Percentiles rank a stretch among this genome's conserved stretches.
These are phyloP conservation scores for Plasmodium inui DNA, from an alignment of 169 alveolate genomes.

Conservation along the genomic window DNA sequence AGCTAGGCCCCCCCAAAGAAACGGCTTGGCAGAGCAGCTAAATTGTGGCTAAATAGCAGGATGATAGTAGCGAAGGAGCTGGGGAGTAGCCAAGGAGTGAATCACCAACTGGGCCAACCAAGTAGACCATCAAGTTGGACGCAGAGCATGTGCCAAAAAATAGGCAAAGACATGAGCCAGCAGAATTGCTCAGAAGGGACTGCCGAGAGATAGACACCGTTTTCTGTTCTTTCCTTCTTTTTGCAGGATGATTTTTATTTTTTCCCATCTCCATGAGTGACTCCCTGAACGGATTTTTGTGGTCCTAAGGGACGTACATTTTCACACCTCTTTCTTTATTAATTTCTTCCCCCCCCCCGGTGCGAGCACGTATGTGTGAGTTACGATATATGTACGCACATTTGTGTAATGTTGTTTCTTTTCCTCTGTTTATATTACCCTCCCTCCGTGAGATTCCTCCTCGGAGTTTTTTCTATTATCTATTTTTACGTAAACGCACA, in stretches of 20 bases:
- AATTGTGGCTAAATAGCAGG: not conserved
- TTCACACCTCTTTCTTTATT: constrained; percentile 14
- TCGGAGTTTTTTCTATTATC: not conserved
- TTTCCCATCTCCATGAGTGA: not conserved
- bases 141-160: not conserved
- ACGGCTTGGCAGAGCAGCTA: not conserved
- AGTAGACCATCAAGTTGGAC: not conserved
- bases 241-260: not conserved
- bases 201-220: not conserved
- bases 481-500: not conserved
- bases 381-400: not conserved
- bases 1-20: not conserved
- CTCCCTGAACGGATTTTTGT: not conserved
- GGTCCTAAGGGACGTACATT: not conserved
- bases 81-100: not conserved
- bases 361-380: not conserved
- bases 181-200: not conserved
- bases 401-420: not conserved
- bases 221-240: not conserved
- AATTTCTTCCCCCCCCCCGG: not conserved
- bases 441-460: not conserved
- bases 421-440: not conserved
- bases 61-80: not conserved
- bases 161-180: not conserved
- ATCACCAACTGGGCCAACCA: not conserved